Base-by-base conservation (phyloP, 805 yeast genomes). In the Metschnikowia sp. region DNA sequence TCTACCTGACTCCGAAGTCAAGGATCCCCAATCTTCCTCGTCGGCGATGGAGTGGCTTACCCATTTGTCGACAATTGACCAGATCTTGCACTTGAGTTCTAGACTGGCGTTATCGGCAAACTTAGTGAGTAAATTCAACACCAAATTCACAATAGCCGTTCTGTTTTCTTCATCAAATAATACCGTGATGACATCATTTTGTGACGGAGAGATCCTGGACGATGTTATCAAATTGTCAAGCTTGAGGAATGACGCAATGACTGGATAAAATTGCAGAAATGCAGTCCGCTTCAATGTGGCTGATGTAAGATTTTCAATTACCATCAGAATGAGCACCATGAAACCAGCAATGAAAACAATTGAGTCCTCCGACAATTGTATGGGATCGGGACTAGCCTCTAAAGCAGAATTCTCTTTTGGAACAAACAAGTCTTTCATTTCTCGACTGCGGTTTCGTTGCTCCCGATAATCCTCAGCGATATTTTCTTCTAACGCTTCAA, bases 311-410 rank as follows among this genome's bases (percentile, higher is more conserved):
- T 71, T 69, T 35, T 55, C 58, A 8, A 67, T 66, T 10, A 73
- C 59, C 6, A 65, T 56, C 2, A 74, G 63, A 10, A 90, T 69
- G 42, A 94, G 67, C 26, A 86, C 82, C 48, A 89, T 70, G 55
- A 87, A 82, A 0, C 96, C 86, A 0, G 91, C 78, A 7, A 90
- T 70, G 44, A 87, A 82, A 8, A 88, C 76, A 8, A 88, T 68
- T 0, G 91, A 85, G 61, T 90, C 97, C 53, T 88, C 96, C 32
- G 87, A 86, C 31, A 90, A 69, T 43, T 84, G 88, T 10, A 73
- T 66, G 37, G 58, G 41, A 48, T 66, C 39, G 47, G 64, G 68
- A 3, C 60, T 51, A 5, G 53, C 52, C 29, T 51, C 45, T n/a
- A 52, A 52, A 22, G 44, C 34, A 42, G 50, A 6, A 40, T 28